These are phyloP conservation scores for Leccinum obscurum DNA, from an alignment of 768 basidiomycete species.

Conservation along the genomic window DNA sequence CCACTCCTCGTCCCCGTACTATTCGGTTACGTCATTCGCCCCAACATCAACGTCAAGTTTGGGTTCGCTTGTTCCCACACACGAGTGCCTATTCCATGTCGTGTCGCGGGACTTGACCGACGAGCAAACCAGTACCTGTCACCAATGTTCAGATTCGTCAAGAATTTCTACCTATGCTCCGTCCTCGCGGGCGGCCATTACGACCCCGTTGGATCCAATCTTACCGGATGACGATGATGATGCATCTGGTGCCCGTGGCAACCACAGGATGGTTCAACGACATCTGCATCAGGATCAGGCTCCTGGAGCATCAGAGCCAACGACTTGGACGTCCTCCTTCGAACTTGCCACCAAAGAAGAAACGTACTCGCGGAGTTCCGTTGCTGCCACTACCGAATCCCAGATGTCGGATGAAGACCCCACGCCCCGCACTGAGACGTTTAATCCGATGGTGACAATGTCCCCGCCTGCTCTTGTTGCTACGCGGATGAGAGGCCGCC, in stretches of 20 bases:
- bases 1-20: constrained; percentile 12
- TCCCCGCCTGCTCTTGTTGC: neutral
- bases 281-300: neutral
- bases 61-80: constrained; percentile 28
- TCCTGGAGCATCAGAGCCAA: neutral
- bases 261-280: neutral
- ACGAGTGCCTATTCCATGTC: constrained; percentile 27
- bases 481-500: neutral
- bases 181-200: neutral
- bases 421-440: constrained; percentile 27
- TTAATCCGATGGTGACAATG: constrained; percentile 3
- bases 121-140: neutral
- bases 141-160: neutral
- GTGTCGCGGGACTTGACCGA: constrained; percentile 12
- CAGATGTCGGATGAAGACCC: constrained; percentile 22
- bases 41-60: constrained; percentile 30
- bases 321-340: neutral
- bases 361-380: constrained; percentile 1
- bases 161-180: neutral
- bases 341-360: neutral
- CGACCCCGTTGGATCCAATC: constrained; percentile 5
- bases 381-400: constrained; percentile 5
- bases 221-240: constrained; percentile 11
- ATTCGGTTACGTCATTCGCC: constrained; percentile 18
- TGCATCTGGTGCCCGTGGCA: constrained; percentile 3